Conservation (phyloP, 768 basidiomycete species). For the Termitomyces sp. region DNA sequence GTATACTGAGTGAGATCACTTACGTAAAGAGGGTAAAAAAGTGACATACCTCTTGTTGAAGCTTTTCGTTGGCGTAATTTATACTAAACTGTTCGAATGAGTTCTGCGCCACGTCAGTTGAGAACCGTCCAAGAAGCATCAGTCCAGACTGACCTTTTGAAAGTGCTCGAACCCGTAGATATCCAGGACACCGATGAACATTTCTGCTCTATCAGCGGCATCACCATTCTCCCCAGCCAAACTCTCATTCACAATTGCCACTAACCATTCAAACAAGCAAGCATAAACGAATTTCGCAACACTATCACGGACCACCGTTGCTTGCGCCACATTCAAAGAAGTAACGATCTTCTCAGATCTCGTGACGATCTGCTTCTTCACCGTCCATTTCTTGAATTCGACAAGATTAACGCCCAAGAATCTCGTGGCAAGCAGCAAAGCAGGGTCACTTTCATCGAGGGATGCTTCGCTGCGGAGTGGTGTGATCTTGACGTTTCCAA, state of each 20-base stretch:
- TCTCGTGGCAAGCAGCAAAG: conserved; percentile 75
- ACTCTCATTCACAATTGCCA: conserved; percentile 95
- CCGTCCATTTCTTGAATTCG: conserved; percentile 98
- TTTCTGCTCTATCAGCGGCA: conserved; percentile 85
- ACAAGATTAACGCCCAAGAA: conserved; percentile 85
- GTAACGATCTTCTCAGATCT: conserved; percentile 95
- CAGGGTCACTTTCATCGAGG: conserved; percentile 78
- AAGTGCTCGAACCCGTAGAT: conserved; percentile 98
- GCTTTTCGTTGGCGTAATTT: conserved; percentile 97
- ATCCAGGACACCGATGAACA: conserved; percentile 99
- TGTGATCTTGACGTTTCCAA: conserved; percentile 95
- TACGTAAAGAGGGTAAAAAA: not conserved
- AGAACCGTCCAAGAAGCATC: not conserved
- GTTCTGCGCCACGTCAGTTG: conserved; percentile 41
- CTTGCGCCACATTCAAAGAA: conserved; percentile 77
- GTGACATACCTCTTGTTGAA: conserved; percentile 85
- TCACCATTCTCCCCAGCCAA: conserved; percentile 93
- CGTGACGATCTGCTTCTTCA: conserved; percentile 96
- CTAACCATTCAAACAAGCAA: conserved; percentile 97
- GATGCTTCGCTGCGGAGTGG: conserved; percentile 76
- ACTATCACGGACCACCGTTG: conserved; percentile 90
- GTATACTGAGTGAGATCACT: conserved; percentile 3
- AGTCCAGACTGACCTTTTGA: conserved; percentile 62
- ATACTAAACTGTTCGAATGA: conserved; percentile 99
- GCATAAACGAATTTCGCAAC: conserved; percentile 99